Evolutionary conservation across 164 flowering plant genomes (phyloP), one percentile per base, ranked within the genome.

Genomic region (Cinnamomum micranthum): DNA sequence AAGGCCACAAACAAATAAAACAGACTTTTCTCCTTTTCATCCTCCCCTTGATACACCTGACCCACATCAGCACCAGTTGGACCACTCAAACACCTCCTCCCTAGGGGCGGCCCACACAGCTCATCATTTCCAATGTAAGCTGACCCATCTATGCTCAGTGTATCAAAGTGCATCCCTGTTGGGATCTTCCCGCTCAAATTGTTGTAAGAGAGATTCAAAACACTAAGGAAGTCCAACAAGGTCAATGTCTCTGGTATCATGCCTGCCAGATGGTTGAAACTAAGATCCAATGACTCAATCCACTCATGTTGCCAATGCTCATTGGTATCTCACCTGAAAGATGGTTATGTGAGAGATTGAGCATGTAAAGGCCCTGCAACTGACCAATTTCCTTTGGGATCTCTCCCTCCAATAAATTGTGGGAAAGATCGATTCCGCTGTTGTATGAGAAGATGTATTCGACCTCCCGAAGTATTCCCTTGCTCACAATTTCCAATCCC

Each of bases 171-270:
- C 13, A 3, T 2, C 6, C 72, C 74, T 41, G 35, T 28, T 41
- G 82, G 82, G 65, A 80, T 70, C 51, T 59, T 59, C 31, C 82
- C 82, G 27, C 75, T 80, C 64, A 80, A 77, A 60, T 77, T 74
- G 65, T 80, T 74, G 52, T 77, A 76, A 6, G 80, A 77, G 20
- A 80, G 55, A 71, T 74, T 71, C 24, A 80, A 50, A 14, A 1
- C 14, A 13, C 25, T 51, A 19, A 80, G 80, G 59, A 20, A 70
- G 52, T 77, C 73, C n/a, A 80, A 69, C 15, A 28, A 65, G 51
- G 82, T 59, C 63, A 76, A 25, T 31, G 72, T 33, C 50, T 9
- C n/a, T 9, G 77, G 82, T 28, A 80, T 59, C 50, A 41, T 68
- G 50, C 79, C 79, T 10, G 33, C 66, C 22, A 80, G 23, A 25